Percentiles rank a stretch among this genome's conserved stretches.
These are phyloP conservation scores for Fusarium sp. DNA, from an alignment of 2,329 filamentous ascomycete genomes.

Conservation along the genomic window DNA sequence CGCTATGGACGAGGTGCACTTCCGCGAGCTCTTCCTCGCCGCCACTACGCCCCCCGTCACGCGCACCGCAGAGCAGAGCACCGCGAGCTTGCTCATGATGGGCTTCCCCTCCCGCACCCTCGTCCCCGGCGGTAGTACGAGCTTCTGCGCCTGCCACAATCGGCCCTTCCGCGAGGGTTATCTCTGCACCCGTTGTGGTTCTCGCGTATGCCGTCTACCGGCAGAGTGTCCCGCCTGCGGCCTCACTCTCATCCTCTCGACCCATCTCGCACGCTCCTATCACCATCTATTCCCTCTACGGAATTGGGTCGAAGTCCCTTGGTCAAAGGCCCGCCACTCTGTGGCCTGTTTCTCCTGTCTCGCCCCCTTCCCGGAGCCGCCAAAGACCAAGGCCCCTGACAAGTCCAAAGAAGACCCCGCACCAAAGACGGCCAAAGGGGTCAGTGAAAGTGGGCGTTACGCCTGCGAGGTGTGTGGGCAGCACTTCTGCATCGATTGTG, in stretches of 20 bases:
- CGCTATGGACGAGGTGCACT: slow-evolving; percentile 83
- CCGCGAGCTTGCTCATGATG: slow-evolving; percentile 90
- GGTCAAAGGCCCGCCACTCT: slow-evolving; percentile 77
- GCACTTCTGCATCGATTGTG: slow-evolving; percentile 98
- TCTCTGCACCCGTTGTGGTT: slow-evolving; percentile 87
- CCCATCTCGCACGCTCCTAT: slow-evolving; percentile 92
- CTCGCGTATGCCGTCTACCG: slow-evolving; percentile 91
- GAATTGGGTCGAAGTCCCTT: slow-evolving; percentile 93
- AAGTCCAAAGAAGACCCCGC: slow-evolving; percentile 43
- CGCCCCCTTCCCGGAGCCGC: slow-evolving; percentile 74
- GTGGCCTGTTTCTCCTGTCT: slow-evolving; percentile 85
- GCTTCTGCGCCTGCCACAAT: slow-evolving; percentile 93
- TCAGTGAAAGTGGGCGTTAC: slow-evolving; percentile 90
- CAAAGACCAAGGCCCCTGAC: slow-evolving; percentile 41
- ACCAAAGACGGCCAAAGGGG: slow-evolving; percentile 67
- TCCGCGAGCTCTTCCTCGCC: slow-evolving; percentile 88
- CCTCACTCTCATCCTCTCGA: slow-evolving; percentile 93
- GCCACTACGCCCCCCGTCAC: slow-evolving; percentile 92
- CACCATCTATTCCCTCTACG: slow-evolving; percentile 92
- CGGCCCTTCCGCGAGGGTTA: slow-evolving; percentile 88
- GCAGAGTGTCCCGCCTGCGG: slow-evolving; percentile 93
- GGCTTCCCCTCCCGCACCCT: slow-evolving; percentile 93
- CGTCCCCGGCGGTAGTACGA: slow-evolving; percentile 75
- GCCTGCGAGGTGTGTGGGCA: slow-evolving; percentile 88
- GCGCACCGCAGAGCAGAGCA: slow-evolving; percentile 72